Evolutionary conservation across 805 yeast species (phyloP).

Genomic region (Schwanniomyces sp.): DNA sequence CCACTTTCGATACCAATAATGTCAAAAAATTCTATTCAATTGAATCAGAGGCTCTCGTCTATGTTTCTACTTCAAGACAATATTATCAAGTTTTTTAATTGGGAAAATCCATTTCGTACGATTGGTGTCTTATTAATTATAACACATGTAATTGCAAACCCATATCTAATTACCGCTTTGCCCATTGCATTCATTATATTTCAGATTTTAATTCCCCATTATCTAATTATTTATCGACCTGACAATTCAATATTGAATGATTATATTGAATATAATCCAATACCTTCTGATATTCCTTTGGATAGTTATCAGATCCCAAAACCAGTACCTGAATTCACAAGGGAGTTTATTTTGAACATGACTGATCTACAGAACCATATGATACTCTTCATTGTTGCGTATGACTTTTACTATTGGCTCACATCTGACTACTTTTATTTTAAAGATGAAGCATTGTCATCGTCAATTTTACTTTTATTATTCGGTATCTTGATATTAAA

Average conservation of each 20-base stretch:
- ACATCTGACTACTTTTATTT: slow-evolving; percentile 62
- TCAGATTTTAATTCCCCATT: slow-evolving; percentile 68
- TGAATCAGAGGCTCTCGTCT: slow-evolving; percentile 60
- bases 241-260: slow-evolving; percentile 33
- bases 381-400: slow-evolving; percentile 59
- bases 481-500: slow-evolving; percentile 21
- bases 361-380: slow-evolving; percentile 85
- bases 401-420: slow-evolving; percentile 54
- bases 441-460: slow-evolving; percentile 59
- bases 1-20: slow-evolving; percentile 66
- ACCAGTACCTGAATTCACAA: slow-evolving; percentile 75
- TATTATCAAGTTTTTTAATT: slow-evolving; percentile 52
- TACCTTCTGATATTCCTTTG: slow-evolving; percentile 51
- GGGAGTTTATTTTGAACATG: slow-evolving; percentile 74
- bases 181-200: slow-evolving; percentile 57
- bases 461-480: slow-evolving; percentile 46
- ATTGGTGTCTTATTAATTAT: slow-evolving; percentile 51
- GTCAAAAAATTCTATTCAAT: slow-evolving; percentile 63
- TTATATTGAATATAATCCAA: slow-evolving; percentile 25
- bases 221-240: slow-evolving; percentile 60
- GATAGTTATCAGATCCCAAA: slow-evolving; percentile 52
- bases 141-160: slow-evolving; percentile 59
- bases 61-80: slow-evolving; percentile 65
- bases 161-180: slow-evolving; percentile 50
- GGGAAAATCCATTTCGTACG: slow-evolving; percentile 66